Evolutionary conservation across 2,329 filamentous ascomycete genomes (phyloP), one percentile per base, ranked within the genome.

Genomic region (Colletotrichum sp.): DNA sequence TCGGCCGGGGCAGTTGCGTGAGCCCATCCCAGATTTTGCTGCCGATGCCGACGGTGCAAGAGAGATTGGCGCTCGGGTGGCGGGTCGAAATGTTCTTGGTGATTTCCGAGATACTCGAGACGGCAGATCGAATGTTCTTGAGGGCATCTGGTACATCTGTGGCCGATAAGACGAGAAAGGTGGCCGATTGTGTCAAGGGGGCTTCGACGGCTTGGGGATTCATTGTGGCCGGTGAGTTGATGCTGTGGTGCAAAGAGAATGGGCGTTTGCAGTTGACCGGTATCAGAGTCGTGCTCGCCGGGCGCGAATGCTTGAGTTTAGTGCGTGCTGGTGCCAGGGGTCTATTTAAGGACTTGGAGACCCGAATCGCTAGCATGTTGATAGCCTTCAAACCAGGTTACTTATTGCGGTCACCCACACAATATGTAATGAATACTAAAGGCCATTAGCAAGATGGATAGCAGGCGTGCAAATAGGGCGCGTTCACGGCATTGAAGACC

Each of bases 31-130:
- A 92, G 64, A 87, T 83, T 13, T 84, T 78, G 79, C 87, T 89
- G 61, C 90, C 90, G 63, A 92, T 90, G 62, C 89, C 90, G 13
- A 90, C 89, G 0, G 88, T 90, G 79, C 89, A 91, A 49, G 88
- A 82, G 74, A 91, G 88, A 8, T 82, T 82, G 22, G 87, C 85
- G 15, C 79, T 81, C 4, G 86, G 83, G 59, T 90, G 87, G 55
- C 90, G 89, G 68, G 90, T 87, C 5, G 88, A 82, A 11, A 92
- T 87, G 67, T 89, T 91, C 78, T 92, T 92, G 57, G 85, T 80
- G 11, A 91, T 84, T 69, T 84, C 85, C 36, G 83, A 82, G 62
- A 91, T 78, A 25, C 82, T 81, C 7, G 89, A 84, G 5, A 91
- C 80, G 2, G 84, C 82, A 8, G 86, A 87, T 44, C 87, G 87